Evolutionary conservation across 2,329 filamentous ascomycete species (phyloP), one percentile per base, ranked within the genome.

Genomic region (Fonsecaea monophora): DNA sequence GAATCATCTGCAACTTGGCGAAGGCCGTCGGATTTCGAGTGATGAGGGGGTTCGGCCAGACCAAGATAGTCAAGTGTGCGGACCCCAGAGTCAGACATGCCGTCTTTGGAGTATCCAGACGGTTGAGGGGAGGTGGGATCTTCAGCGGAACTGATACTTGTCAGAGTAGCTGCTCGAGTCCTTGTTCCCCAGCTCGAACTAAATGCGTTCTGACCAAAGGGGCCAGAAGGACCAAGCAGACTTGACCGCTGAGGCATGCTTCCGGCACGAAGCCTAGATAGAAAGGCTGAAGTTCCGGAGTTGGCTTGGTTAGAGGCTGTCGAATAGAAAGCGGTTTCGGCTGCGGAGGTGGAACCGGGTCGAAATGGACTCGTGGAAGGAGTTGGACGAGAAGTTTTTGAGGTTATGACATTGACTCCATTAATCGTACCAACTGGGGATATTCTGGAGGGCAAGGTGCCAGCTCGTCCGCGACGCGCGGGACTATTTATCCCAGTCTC

Each of bases 51-150:
- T 78, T 98, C 95, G 37, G 94, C 94, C 58, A 99, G 86, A 56
- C 95, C 95, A 67, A 99, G 87, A 76, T 99, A 99, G 78, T 99
- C 95, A 73, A 99, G 82, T 1, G 95, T 99, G 75, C 92, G 91
- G 72, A 97, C 92, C 76, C 97, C 94, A 35, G 89, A 92, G 75
- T 98, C 94, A 18, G 88, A 90, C 54, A 90, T 86, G 35, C 92
- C 93, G 74, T 97, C 93, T 72, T 90, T 88, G 10, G 92, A 96
- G 76, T 94, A 94, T 1, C 91, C 89, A 7, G 92, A 96, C 74
- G 94, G 91, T 13, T 91, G 87, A 1, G 94, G 94, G 13, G 94
- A 98, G 70, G 90, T 91, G 2, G 92, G 92, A 1, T 90, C 92
- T 75, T 98, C 96, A 34, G 86, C 87, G 12, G 94, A 98, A 55